Evolutionary conservation across 2,329 filamentous ascomycete genomes (phyloP).

Genomic region (Calonectria henricotiae): DNA sequence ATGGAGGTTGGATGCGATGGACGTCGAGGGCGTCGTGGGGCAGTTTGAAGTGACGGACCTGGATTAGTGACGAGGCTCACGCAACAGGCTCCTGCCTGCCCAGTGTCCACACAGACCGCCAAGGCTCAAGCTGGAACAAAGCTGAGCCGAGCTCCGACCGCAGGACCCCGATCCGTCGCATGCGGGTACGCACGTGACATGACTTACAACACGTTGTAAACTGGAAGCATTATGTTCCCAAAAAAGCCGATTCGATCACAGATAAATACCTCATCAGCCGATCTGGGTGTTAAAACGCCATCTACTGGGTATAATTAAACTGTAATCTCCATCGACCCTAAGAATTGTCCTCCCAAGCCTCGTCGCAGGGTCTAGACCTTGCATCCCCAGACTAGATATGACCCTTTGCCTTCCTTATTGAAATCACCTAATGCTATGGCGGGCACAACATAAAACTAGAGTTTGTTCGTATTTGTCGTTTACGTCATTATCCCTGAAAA

Average conservation of each 20-base stretch:
- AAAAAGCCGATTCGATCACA: constrained; percentile 1
- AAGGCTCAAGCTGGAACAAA: constrained; percentile 43
- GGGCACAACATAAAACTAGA: neutral
- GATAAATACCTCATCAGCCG: constrained; percentile 13
- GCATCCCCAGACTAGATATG: neutral
- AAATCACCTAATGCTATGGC: constrained; percentile 1
- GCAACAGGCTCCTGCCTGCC: constrained; percentile 60
- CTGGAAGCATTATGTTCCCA: constrained; percentile 1
- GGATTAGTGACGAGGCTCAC: constrained; percentile 56
- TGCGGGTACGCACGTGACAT: neutral
- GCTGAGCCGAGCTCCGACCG: constrained; percentile 27
- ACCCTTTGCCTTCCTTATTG: neutral
- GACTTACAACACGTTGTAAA: constrained; percentile 19
- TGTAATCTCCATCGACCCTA: neutral
- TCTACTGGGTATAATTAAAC: neutral
- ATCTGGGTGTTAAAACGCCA: neutral
- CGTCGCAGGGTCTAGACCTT: constrained; percentile 12
- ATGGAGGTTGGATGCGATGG: constrained; percentile 45
- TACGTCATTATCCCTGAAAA: constrained; percentile 23
- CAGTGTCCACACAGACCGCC: constrained; percentile 42
- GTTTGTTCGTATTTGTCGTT: constrained; percentile 12
- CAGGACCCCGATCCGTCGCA: neutral
- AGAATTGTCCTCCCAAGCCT: constrained; percentile 9
- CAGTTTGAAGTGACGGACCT: constrained; percentile 51
- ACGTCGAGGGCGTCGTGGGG: constrained; percentile 45